These are phyloP conservation scores for Coemansia sp. DNA, from an alignment of 192 early-diverging fungal genomes.

Conservation along the genomic window DNA sequence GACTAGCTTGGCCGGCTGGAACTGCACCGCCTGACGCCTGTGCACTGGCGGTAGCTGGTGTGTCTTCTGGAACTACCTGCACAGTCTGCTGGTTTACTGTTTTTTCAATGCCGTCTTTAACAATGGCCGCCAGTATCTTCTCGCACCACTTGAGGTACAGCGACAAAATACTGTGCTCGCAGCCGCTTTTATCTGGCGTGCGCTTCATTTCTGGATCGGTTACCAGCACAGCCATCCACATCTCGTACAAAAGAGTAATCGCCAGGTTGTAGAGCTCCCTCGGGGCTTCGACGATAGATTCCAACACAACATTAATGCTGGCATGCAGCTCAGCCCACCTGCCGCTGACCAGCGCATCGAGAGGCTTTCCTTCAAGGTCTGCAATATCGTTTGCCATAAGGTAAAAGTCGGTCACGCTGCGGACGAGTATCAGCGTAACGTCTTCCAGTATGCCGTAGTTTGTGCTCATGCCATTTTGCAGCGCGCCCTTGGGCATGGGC, in stretches of 20 bases:
- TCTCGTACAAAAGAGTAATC: constrained; percentile 41
- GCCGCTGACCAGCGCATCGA: not conserved
- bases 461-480: constrained; percentile 39
- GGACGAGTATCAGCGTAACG: constrained; percentile 45
- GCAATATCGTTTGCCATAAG: constrained; percentile 13
- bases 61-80: constrained; percentile 15
- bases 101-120: constrained; percentile 18
- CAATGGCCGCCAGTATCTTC: constrained; percentile 36
- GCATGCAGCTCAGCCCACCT: constrained; percentile 27
- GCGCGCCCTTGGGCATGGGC: not conserved
- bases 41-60: not conserved
- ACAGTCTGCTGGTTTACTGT: constrained; percentile 14
- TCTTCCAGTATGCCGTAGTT: constrained; percentile 48
- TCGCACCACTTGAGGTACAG: constrained; percentile 48
- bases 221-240: constrained; percentile 47
- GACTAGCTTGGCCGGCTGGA: not conserved
- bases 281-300: constrained; percentile 28
- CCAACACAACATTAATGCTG: constrained; percentile 26
- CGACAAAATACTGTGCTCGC: constrained; percentile 20
- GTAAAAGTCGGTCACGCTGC: constrained; percentile 45
- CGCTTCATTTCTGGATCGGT: constrained; percentile 31
- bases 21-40: constrained; percentile 2
- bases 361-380: not conserved
- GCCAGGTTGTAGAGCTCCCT: constrained; percentile 35
- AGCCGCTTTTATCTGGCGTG: not conserved